Percentiles rank a stretch among this genome's conserved stretches.
These are phyloP conservation scores for Logfia minima DNA, from an alignment of 129 eudicot species.

Conservation along the genomic window DNA sequence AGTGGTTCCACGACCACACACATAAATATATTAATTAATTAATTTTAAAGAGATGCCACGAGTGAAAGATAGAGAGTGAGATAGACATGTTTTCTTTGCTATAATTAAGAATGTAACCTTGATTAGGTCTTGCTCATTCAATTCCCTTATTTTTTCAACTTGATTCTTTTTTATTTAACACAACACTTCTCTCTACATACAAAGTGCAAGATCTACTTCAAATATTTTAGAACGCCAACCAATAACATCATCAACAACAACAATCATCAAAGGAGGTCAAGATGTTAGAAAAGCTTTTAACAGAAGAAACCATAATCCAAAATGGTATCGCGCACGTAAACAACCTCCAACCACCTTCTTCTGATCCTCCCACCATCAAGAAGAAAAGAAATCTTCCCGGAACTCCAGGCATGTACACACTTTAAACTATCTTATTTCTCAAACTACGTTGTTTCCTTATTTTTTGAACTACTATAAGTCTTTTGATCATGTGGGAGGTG, in stretches of 20 bases:
- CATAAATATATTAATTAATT: not conserved
- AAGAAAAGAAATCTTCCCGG: conserved; percentile 97
- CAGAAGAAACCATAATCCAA: conserved; percentile 41
- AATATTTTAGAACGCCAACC: conserved; percentile 30
- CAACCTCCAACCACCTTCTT: conserved; percentile 38
- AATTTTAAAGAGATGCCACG: not conserved
- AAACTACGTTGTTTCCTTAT: not conserved
- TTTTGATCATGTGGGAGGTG: not conserved
- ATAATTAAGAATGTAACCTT: conserved; percentile 41
- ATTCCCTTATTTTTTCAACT: not conserved
- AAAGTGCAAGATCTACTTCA: conserved; percentile 26
- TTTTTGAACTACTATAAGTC: not conserved
- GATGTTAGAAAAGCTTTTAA: conserved; percentile 43
- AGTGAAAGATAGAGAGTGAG: conserved; percentile 26
- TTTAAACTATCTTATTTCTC: not conserved
- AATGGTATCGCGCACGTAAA: conserved; percentile 46
- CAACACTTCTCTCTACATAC: not conserved
- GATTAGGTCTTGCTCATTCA: conserved; percentile 43
- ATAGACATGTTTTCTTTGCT: conserved; percentile 21
- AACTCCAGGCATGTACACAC: conserved; percentile 58
- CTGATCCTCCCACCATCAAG: conserved; percentile 62
- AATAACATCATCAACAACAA: conserved; percentile 16
- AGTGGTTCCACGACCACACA: not conserved
- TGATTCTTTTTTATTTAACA: conserved; percentile 17
- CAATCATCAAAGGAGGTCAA: conserved; percentile 23